A percentile compares a stretch with the other conserved stretches of the same genome.
Conservation (phyloP, 179 eudicot genomes). For the Carnegiea gigantea region DNA sequence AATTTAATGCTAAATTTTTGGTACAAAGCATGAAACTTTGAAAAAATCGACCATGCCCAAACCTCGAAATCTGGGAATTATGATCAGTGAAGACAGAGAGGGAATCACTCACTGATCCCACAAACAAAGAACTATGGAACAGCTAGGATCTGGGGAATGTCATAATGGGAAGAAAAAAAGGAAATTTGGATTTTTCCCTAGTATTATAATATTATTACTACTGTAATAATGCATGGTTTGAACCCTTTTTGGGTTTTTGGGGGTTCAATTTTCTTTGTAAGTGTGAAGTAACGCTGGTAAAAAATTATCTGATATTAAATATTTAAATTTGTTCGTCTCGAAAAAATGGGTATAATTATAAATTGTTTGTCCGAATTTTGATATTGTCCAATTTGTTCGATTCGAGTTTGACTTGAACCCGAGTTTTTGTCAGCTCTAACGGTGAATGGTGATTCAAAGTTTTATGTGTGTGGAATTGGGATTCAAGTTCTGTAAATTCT, state of each 20-base stretch:
- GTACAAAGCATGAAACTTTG: conserved; percentile 28
- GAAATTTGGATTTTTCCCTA: neutral
- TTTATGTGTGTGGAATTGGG: no score
- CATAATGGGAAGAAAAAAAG: neutral
- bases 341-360: no score
- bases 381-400: no score
- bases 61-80: conserved; percentile 23
- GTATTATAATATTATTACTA: neutral
- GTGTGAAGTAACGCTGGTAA: no score
- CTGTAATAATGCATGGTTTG: neutral
- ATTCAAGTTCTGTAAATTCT: no score
- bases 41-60: conserved; percentile 24
- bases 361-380: no score
- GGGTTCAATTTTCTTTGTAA: no score
- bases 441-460: no score
- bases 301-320: no score
- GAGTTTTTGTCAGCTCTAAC: no score
- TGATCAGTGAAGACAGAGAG: neutral
- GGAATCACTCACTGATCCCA: neutral
- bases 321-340: no score
- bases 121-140: neutral
- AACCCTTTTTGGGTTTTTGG: neutral
- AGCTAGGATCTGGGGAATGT: conserved; percentile 23
- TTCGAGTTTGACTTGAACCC: no score
- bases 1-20: neutral